Evolutionary conservation across 1,284 basidiomycete genomes (phyloP).

Genomic region (Sporisorium reilianum): DNA sequence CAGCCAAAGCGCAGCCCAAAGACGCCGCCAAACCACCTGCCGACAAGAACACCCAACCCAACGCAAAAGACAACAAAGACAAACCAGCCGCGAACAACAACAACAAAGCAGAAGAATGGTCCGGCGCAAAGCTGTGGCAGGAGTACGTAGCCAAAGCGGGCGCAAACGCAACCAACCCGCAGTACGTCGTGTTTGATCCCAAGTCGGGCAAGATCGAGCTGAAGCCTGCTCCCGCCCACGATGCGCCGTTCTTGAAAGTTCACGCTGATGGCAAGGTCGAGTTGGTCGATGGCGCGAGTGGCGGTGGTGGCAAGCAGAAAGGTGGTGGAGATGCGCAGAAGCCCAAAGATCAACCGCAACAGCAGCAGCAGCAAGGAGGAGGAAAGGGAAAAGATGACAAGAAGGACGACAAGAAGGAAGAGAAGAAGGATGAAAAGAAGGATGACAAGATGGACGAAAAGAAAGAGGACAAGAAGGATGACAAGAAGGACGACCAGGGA

Average conservation of each 20-base stretch:
- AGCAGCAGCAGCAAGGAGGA: conserved; percentile 12
- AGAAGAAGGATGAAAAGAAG: conserved; percentile 4
- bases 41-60: not conserved
- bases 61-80: conserved; percentile 5
- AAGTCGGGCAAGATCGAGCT: conserved; percentile 34
- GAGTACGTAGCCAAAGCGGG: conserved; percentile 27
- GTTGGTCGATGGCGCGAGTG: conserved; percentile 18
- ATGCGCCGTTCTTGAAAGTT: conserved; percentile 32
- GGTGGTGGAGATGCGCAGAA: conserved; percentile 3
- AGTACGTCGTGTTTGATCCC: conserved; percentile 40
- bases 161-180: not conserved
- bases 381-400: conserved; percentile 12
- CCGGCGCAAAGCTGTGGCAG: conserved; percentile 25
- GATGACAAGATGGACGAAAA: not conserved
- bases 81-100: conserved; percentile 4
- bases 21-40: not conserved
- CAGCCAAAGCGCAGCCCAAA: not conserved
- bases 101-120: conserved; percentile 21
- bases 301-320: not conserved
- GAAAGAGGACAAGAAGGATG: conserved; percentile 8
- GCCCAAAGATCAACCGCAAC: not conserved
- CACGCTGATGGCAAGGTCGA: conserved; percentile 32
- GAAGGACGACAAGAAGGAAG: conserved; percentile 10
- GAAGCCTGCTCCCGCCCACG: conserved; percentile 21
- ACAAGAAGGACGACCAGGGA: conserved; percentile 10